Percentiles rank a stretch among this genome's conserved stretches.
These are phyloP conservation scores for Chrysanthemum lavandulifolium DNA, from an alignment of 129 eudicot genomes.

Conservation along the genomic window DNA sequence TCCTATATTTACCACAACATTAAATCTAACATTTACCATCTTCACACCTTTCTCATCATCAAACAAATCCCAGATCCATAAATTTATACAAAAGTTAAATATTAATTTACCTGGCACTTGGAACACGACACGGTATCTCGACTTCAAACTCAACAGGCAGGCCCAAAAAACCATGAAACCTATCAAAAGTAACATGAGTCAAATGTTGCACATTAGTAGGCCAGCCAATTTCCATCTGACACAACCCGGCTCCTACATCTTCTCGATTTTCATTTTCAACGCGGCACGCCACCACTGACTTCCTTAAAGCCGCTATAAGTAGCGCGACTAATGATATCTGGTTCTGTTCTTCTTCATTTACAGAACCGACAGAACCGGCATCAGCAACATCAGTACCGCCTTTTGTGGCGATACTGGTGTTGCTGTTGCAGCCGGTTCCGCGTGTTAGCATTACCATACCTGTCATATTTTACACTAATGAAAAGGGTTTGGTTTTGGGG, in stretches of 20 bases:
- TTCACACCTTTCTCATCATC: constrained; percentile 32
- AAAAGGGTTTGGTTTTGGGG: not conserved
- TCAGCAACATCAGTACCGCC: constrained; percentile 3
- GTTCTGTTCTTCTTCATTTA: constrained; percentile 40
- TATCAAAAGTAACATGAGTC: constrained; percentile 91
- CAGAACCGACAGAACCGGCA: not conserved
- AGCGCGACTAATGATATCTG: constrained; percentile 69
- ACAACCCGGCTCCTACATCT: constrained; percentile 27
- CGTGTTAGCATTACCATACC: constrained; percentile 71
- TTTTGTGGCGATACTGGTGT: constrained; percentile 22
- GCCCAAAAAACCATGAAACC: constrained; percentile 87
- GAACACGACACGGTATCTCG: constrained; percentile 80
- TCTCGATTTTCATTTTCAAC: constrained; percentile 47
- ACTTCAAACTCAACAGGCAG: constrained; percentile 89
- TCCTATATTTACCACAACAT: constrained; percentile 15
- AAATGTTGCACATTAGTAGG: constrained; percentile 90
- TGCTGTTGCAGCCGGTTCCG: constrained; percentile 63
- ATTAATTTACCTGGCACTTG: constrained; percentile 78
- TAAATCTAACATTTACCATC: constrained; percentile 18
- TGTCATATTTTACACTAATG: constrained; percentile 30
- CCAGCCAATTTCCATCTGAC: constrained; percentile 90
- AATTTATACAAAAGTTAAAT: constrained; percentile 5
- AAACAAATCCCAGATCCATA: constrained; percentile 17
- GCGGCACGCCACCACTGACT: constrained; percentile 90
- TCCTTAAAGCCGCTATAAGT: constrained; percentile 69